Conservation (phyloP, 2,329 filamentous ascomycete genomes). For the Leptographium lundbergii region DNA sequence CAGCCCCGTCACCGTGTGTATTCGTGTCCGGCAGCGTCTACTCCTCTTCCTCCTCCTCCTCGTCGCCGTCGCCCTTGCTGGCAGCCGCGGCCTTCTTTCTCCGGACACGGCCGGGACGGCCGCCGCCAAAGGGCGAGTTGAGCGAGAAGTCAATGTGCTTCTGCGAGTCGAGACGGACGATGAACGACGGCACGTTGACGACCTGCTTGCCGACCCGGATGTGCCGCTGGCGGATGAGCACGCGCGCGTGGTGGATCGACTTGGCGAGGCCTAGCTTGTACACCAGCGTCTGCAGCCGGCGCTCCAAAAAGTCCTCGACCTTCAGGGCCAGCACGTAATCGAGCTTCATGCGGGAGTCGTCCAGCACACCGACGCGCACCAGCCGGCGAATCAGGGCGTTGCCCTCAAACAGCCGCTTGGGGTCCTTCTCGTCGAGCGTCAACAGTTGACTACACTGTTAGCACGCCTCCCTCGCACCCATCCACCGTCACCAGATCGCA, state of each 20-base stretch:
- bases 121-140: constrained; percentile 94
- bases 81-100: constrained; percentile 99
- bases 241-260: constrained; percentile 99
- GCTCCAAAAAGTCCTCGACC: constrained; percentile 99
- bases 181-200: constrained; percentile 98
- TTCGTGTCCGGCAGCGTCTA: neutral
- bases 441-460: constrained; percentile 70
- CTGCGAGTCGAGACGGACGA: constrained; percentile 99
- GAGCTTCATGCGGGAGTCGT: constrained; percentile 99
- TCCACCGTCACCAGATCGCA: too few species aligned
- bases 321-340: constrained; percentile 99
- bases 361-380: constrained; percentile 97
- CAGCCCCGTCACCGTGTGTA: too few species aligned
- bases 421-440: constrained; percentile 99
- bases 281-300: constrained; percentile 97
- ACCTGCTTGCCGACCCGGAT: constrained; percentile 99
- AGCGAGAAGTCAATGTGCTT: constrained; percentile 99
- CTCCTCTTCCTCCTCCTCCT: constrained; percentile 56
- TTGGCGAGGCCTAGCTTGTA: constrained; percentile 99
- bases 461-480: neutral
- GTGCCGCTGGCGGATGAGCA: constrained; percentile 98
- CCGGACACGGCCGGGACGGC: constrained; percentile 91
- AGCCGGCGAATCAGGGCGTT: constrained; percentile 99
- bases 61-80: constrained; percentile 68
- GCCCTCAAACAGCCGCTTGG: constrained; percentile 99